These are phyloP conservation scores for Fonsecaea nubica DNA, from an alignment of 2,329 filamentous ascomycete species.

Conservation along the genomic window DNA sequence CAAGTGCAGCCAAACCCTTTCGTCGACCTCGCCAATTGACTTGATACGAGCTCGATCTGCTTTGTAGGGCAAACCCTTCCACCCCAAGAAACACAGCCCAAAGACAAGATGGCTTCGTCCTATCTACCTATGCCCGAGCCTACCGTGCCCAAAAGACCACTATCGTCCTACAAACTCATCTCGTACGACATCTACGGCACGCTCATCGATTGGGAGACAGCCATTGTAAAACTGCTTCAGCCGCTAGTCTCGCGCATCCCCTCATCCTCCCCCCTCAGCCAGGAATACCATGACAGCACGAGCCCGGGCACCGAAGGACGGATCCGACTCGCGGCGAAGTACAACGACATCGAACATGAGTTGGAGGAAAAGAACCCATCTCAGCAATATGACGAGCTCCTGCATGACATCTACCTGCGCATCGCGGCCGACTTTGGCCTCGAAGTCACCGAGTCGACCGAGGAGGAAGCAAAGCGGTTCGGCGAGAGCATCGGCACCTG, in stretches of 20 bases:
- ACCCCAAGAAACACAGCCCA: background rate
- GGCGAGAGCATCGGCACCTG: conserved; percentile 58
- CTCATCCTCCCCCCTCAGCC: conserved; percentile 11
- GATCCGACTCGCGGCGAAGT: conserved; percentile 28
- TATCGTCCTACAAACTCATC: conserved; percentile 52
- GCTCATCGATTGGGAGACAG: conserved; percentile 78
- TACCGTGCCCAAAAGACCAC: conserved; percentile 29
- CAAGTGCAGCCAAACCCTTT: background rate
- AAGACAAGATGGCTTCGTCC: conserved; percentile 18
- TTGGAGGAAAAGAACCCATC: conserved; percentile 63
- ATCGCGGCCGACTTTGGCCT: conserved; percentile 23
- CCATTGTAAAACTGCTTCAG: conserved; percentile 62
- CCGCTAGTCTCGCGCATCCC: conserved; percentile 32
- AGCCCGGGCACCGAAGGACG: conserved; percentile 6
- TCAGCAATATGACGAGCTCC: conserved; percentile 65
- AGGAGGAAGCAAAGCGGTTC: conserved; percentile 53
- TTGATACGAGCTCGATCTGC: background rate
- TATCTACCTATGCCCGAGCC: conserved; percentile 31
- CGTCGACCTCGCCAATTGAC: background rate
- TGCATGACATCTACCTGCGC: conserved; percentile 44
- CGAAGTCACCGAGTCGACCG: conserved; percentile 8
- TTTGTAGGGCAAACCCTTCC: background rate
- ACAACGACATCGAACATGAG: conserved; percentile 52
- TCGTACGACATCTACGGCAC: conserved; percentile 84
- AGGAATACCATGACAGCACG: conserved; percentile 21